Percentiles rank a stretch among this genome's conserved stretches.
Evolutionary conservation across 2,329 filamentous ascomycete genomes (phyloP).

Genomic region (Blumeria graminis): DNA sequence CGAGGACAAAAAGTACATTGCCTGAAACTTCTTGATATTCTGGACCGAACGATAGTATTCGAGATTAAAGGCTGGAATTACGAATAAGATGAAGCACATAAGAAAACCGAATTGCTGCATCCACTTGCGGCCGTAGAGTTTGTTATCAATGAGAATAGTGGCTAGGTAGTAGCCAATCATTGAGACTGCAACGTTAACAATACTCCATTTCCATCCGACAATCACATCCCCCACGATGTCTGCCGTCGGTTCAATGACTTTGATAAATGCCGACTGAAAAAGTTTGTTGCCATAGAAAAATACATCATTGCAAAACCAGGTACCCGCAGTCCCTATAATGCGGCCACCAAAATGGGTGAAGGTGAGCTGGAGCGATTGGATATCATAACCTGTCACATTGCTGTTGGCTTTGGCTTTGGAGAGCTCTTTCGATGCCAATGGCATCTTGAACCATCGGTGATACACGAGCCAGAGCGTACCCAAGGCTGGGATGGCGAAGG

Average conservation of each 20-base stretch:
- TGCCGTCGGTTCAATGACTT: conserved; percentile 45
- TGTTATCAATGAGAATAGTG: conserved; percentile 18
- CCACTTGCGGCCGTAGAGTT: conserved; percentile 83
- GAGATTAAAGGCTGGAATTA: conserved; percentile 75
- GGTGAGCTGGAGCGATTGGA: conserved; percentile 56
- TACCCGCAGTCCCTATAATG: conserved; percentile 61
- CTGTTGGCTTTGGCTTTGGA: conserved; percentile 61
- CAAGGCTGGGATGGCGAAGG: conserved; percentile 72
- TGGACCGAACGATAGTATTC: conserved; percentile 50
- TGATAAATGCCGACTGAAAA: conserved; percentile 80
- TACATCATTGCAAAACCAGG: conserved; percentile 91
- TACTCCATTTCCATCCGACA: conserved; percentile 75
- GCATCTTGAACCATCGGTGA: conserved; percentile 92
- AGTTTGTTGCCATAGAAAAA: conserved; percentile 99
- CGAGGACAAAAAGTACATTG: conserved; percentile 93
- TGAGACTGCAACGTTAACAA: conserved; percentile 73
- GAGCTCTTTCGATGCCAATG: conserved; percentile 62
- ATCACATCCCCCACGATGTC: conserved; percentile 36
- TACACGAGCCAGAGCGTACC: conserved; percentile 90
- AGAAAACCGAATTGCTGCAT: conserved; percentile 93
- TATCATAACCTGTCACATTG: conserved; percentile 78
- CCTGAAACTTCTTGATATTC: conserved; percentile 73
- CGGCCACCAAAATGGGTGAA: conserved; percentile 69
- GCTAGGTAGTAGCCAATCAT: conserved; percentile 77
- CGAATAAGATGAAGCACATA: conserved; percentile 80